Evolutionary conservation across 1,284 basidiomycete species (phyloP).

Genomic region (Mycosarcoma mackinlayi): DNA sequence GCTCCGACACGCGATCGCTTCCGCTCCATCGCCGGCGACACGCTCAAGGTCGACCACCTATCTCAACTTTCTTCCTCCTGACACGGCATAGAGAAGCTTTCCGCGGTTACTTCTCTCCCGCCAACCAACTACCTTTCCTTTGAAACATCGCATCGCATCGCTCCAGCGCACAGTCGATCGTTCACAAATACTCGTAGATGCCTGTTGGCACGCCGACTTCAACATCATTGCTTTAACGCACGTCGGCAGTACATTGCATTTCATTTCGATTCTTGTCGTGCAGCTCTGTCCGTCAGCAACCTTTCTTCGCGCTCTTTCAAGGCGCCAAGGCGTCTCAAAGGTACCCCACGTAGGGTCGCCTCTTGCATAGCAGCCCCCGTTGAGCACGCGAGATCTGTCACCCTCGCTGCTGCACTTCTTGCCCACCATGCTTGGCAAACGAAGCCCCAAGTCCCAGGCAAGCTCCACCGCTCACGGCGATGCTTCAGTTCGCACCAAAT

Average conservation of each 20-base stretch:
- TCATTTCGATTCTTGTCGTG: constrained; percentile 8
- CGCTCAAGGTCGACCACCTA: too few relatives aligned
- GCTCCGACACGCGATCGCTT: neutral
- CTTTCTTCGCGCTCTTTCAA: neutral
- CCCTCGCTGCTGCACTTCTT: neutral
- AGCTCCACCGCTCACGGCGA: constrained; percentile 1
- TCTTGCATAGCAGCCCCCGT: constrained; percentile 1
- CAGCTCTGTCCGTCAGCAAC: neutral
- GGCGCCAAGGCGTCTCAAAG: constrained; percentile 1
- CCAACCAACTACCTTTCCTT: too few relatives aligned
- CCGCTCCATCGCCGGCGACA: too few relatives aligned
- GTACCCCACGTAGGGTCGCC: constrained; percentile 12
- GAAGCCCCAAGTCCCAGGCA: constrained; percentile 17
- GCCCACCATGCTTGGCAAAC: constrained; percentile 37
- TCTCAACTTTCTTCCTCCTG: too few relatives aligned
- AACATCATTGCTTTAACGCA: neutral
- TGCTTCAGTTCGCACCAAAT: constrained; percentile 9
- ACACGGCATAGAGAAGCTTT: too few relatives aligned
- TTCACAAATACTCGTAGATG: neutral
- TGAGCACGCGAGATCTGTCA: constrained; percentile 10
- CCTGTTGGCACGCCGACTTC: neutral
- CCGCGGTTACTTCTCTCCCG: too few relatives aligned
- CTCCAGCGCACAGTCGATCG: too few relatives aligned
- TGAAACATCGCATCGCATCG: too few relatives aligned
- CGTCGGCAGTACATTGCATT: constrained; percentile 5